Base-by-base conservation (phyloP, 345 rosid genomes). In the Gossypium longicalyx region DNA sequence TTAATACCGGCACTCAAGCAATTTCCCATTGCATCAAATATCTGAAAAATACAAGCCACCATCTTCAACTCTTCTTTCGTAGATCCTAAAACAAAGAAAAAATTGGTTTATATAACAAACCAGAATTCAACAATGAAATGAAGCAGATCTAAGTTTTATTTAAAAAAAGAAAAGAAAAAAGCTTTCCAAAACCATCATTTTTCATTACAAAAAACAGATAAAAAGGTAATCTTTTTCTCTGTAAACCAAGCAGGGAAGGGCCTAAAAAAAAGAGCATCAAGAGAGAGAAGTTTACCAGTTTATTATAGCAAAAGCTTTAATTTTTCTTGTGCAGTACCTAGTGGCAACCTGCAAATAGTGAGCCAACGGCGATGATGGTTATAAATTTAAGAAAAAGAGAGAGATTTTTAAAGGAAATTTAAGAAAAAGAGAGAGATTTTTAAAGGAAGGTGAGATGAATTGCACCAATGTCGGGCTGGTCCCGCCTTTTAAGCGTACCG, bases 1-100 rank as follows among this genome's bases (percentile, higher is more conserved):
- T 93, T 93, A 79, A 95, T 87, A 82, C 82, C 87, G 77, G 97
- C 88, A 78, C 98, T 90, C 52, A 93, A 85, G 84, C 99, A 95
- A 83, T 86, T 71, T 90, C 99, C 97, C 98, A 95, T 95, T 20
- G 77, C 75, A 71, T 64, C 73, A 65, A 71, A 54, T 48, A 23
- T 38, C 7, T 23, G 63, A 59, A 59, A 59, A 34, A 34, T 34
- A 23, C 63, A 59, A 27, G 64, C 64, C 79, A 70, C 78, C 77
- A 67, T 77, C 67, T 59, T 59, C 77, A 74, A 27, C 45, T 74
- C 74, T 79, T 80, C 64, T 54, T 75, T 86, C 84, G 73, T 49
- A 69, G 70, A 83, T 81, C 70, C 80, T 54, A 43, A 60, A 58
- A 70, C 22, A 70, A 60, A 23, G 68, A 19, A 12, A 9, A 17